These are phyloP conservation scores for Exidia glandulosa DNA, from an alignment of 768 basidiomycete genomes.

Conservation along the genomic window DNA sequence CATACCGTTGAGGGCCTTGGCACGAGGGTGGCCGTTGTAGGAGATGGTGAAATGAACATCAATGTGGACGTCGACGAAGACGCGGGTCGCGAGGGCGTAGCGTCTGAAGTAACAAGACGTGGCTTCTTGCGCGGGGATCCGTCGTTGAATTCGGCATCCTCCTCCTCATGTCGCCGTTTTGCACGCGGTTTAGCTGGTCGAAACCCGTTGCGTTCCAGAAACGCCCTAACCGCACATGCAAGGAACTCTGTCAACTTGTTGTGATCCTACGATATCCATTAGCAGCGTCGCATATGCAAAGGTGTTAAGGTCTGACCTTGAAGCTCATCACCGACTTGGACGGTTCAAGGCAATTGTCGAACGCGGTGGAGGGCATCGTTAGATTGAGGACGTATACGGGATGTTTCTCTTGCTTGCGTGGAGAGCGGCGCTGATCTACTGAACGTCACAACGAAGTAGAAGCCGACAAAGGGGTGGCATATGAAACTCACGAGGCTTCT, in stretches of 20 bases:
- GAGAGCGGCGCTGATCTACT: constrained; percentile 54
- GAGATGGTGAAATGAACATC: no score
- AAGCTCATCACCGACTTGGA: constrained; percentile 57
- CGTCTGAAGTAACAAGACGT: background rate
- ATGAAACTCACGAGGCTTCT: constrained; percentile 30
- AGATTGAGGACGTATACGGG: constrained; percentile 80
- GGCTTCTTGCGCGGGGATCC: constrained; percentile 40
- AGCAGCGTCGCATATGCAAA: background rate
- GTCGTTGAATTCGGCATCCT: constrained; percentile 2
- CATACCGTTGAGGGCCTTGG: no score
- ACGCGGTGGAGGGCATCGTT: constrained; percentile 45
- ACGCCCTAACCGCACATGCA: constrained; percentile 44
- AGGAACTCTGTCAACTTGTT: constrained; percentile 45
- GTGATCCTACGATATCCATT: constrained; percentile 36
- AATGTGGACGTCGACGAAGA: no score
- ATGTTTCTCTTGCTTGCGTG: constrained; percentile 66
- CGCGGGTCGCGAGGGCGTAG: background rate
- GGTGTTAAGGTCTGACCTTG: constrained; percentile 34
- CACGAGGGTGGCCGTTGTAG: no score
- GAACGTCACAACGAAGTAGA: background rate
- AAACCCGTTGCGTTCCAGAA: constrained; percentile 58
- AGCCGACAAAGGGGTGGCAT: background rate
- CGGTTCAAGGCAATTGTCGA: constrained; percentile 79
- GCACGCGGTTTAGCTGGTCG: constrained; percentile 16
- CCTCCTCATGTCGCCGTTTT: no score